Base-by-base conservation (phyloP, 768 basidiomycete genomes). In the Kwoniella pini region DNA sequence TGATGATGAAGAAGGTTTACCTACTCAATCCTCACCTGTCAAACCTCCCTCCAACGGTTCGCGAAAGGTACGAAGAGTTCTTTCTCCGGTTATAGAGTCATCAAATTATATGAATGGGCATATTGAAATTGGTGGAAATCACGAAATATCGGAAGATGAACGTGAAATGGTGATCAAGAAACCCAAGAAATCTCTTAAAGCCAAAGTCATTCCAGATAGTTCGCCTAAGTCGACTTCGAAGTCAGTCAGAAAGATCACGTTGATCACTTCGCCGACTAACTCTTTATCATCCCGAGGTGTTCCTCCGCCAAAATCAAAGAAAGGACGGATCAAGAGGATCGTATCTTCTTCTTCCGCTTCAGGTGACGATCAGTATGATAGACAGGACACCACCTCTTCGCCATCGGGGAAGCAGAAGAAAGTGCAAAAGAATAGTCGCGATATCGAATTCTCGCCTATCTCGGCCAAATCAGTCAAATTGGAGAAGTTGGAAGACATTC, bases 341-440 rank as follows among this genome's bases (percentile, higher is more conserved):
- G 57, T 67, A 17, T 67, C 65, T n/a, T 70, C 69, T 42, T 60
- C 64, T 42, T 36, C 33, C 7, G 60, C 39, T 4, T 59, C 62
- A 3, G 68, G 66, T n/a, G 57, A 54, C 38, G 68, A 67, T 17
- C 22, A 13, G 24, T 54, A 62, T 15, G 33, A 12, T 26, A 53
- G 57, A 60, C 58, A 33, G 42, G 62, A 33, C 27, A 46, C 31
- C 39, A 22, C 12, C 4, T 36, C 22, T 7, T 28, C 3, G 19
- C 11, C 54, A 19, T 4, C 10, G 21, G 24, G 19, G n/a, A 44
- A 39, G 21, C 17, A 31, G 26, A 28, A 26, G 19, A 40, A 50
- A 7, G 24, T 38, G n/a, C 17, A 59, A 30, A 21, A 40, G 49
- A 24, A 33, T 38, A 21, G n/a, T n/a, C n/a, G n/a, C n/a, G n/a